phyloP scores from a whole-genome alignment of 441 rosid genomes.

The Geranium incanum region DNA sequence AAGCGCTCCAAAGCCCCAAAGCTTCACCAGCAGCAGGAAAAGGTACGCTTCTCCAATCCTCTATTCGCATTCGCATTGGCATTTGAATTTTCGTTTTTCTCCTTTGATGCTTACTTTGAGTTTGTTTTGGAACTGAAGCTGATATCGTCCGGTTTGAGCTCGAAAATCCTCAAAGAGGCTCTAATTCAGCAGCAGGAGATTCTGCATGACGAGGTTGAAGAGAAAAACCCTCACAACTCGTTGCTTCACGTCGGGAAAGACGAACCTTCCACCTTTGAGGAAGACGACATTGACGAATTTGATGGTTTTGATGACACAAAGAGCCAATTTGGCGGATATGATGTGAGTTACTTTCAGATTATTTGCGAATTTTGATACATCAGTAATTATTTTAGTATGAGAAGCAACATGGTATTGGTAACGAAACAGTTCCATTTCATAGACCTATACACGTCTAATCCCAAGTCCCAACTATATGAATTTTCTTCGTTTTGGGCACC shows the following conservation, averaged over 20 bases:
- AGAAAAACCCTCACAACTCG: slow-evolving; percentile 25
- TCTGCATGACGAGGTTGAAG: slow-evolving; percentile 44
- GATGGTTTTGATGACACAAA: slow-evolving; percentile 55
- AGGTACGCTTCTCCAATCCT: slow-evolving; percentile 21
- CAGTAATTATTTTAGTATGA: too few species aligned
- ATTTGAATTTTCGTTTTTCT: not conserved
- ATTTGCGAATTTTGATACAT: not conserved
- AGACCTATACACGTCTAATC: not conserved
- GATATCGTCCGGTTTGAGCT: slow-evolving; percentile 61
- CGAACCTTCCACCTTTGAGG: slow-evolving; percentile 23
- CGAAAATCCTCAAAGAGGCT: slow-evolving; percentile 78
- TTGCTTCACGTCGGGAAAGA: slow-evolving; percentile 33
- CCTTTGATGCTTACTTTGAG: not conserved
- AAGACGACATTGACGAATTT: slow-evolving; percentile 58
- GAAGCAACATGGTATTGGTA: too few species aligned
- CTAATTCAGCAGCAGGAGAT: slow-evolving; percentile 74
- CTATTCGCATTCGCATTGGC: not conserved
- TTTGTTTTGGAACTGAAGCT: slow-evolving; percentile 27
- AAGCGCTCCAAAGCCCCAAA: slow-evolving; percentile 55
- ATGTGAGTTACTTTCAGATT: slow-evolving; percentile 30
- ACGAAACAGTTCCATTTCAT: not conserved
- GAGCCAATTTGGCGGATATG: slow-evolving; percentile 44
- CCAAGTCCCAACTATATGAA: not conserved
- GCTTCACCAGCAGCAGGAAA: slow-evolving; percentile 50
- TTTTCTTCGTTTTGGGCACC: not conserved